Base-by-base conservation (phyloP, 345 rosid genomes). In the Gossypium bickii region DNA sequence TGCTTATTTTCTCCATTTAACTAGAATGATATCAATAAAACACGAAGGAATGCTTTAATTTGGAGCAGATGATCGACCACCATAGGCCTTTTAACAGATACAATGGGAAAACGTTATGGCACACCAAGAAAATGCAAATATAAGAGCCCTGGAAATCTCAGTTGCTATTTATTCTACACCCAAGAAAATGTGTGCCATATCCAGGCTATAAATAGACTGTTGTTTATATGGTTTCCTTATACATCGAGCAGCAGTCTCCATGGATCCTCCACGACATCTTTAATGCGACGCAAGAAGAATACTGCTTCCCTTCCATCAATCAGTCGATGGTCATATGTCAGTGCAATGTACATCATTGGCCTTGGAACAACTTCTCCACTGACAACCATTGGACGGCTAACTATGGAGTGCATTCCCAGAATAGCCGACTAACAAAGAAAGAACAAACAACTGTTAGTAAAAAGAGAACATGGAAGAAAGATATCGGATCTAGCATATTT, bases 271-370 rank as follows among this genome's bases (percentile, higher is more conserved):
- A 89, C 94, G 0, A 92, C 90, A 45, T 92, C 96, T 72, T 92
- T 88, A 79, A 90, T 92, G 25, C 89, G 93, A 8, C 93, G 93
- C 78, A 90, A 76, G 91, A 90, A 92, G 73, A 89, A 87, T 68
- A 92, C 93, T 0, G 96, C 91, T 87, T 90, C 97, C 86, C 96
- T 92, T 59, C 96, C 97, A 72, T 92, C 97, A 56, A 92, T 90
- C 83, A 92, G 83, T 57, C 94, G 80, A 79, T 92, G 97, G 79
- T 89, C 93, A 71, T 92, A 92, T 12, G 95, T 92, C 3, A 92
- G 82, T 3, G 93, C 95, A 24, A 90, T 80, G 85, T 88, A 92
- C 97, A 92, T 92, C 94, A 92, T 88, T 6, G 93, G 97, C 87
- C 94, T 86, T 1, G 94, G 78, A 43, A 85, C 70, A 0, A 92